phyloP scores from a whole-genome alignment of 2,329 filamentous ascomycete species.

The Xylariaceae sp. region DNA sequence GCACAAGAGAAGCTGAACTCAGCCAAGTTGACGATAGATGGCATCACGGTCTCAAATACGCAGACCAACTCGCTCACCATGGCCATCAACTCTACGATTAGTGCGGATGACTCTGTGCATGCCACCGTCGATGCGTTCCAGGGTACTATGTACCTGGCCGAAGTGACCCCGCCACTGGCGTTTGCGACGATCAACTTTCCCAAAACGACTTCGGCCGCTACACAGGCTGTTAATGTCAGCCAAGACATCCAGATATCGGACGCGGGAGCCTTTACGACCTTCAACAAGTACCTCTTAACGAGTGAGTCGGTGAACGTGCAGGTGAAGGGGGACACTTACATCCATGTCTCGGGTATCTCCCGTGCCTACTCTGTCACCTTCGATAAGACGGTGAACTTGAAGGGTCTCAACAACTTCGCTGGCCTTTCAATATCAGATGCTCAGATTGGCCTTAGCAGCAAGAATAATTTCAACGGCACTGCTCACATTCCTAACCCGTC shows the following conservation, averaged over 20 bases:
- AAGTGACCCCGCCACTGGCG: conserved; percentile 51
- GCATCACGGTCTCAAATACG: conserved; percentile 56
- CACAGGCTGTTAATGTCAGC: conserved; percentile 58
- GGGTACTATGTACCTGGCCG: conserved; percentile 61
- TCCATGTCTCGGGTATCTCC: conserved; percentile 57
- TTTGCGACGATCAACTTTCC: conserved; percentile 61
- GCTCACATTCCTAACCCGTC: conserved; percentile 69
- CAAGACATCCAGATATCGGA: conserved; percentile 55
- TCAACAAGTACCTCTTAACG: conserved; percentile 60
- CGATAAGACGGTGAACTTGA: conserved; percentile 59
- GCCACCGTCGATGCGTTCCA: conserved; percentile 58
- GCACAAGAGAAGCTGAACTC: conserved; percentile 62
- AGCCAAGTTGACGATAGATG: conserved; percentile 58
- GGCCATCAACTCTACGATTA: conserved; percentile 62
- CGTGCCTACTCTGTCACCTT: conserved; percentile 58
- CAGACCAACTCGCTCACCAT: conserved; percentile 53
- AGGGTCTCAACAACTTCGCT: conserved; percentile 60
- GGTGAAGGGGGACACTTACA: conserved; percentile 57
- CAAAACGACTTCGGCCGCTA: conserved; percentile 54
- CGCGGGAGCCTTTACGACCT: conserved; percentile 56
- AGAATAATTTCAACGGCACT: conserved; percentile 66
- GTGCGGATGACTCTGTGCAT: conserved; percentile 56
- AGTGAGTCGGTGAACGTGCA: conserved; percentile 57
- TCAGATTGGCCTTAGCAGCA: conserved; percentile 50
- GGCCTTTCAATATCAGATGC: conserved; percentile 60